Conservation (phyloP, 1,284 basidiomycete genomes). For the Heterobasidion occidentale region DNA sequence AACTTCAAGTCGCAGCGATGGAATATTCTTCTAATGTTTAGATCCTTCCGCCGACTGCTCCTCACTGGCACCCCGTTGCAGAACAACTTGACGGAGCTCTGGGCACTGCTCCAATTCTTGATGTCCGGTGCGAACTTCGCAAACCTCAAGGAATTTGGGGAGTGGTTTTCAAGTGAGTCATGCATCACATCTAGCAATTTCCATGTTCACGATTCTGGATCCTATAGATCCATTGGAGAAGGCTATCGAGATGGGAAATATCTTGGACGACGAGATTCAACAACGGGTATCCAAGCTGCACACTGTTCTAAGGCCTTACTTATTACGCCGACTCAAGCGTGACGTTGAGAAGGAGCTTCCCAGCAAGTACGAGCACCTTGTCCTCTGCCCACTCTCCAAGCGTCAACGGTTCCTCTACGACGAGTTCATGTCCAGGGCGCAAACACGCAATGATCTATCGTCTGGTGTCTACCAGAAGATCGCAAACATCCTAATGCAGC, state of each 20-base stretch:
- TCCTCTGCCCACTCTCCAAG: conserved; percentile 89
- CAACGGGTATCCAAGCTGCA: conserved; percentile 89
- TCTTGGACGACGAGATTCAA: conserved; percentile 78
- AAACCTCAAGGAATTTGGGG: conserved; percentile 89
- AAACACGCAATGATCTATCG: conserved; percentile 80
- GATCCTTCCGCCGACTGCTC: conserved; percentile 81
- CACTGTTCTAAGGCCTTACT: conserved; percentile 87
- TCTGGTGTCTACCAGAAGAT: conserved; percentile 88
- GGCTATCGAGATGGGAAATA: conserved; percentile 83
- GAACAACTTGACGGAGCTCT: conserved; percentile 93
- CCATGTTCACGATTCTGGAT: not conserved
- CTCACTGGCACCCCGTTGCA: conserved; percentile 93
- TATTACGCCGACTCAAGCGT: conserved; percentile 89
- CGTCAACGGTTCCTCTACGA: conserved; percentile 96
- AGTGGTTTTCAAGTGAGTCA: conserved; percentile 91
- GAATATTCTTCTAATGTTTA: conserved; percentile 93
- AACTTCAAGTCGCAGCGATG: conserved; percentile 95
- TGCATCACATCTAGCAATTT: conserved; percentile 1
- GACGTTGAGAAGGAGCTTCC: conserved; percentile 97
- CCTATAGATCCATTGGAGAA: conserved; percentile 84
- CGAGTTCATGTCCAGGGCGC: conserved; percentile 93
- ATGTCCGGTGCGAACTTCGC: conserved; percentile 94
- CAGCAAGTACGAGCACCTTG: conserved; percentile 91
- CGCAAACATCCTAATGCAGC: conserved; percentile 96
- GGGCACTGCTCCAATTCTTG: conserved; percentile 92